These are phyloP conservation scores for Citrus unshiu DNA, from an alignment of 345 rosid species.

Conservation along the genomic window DNA sequence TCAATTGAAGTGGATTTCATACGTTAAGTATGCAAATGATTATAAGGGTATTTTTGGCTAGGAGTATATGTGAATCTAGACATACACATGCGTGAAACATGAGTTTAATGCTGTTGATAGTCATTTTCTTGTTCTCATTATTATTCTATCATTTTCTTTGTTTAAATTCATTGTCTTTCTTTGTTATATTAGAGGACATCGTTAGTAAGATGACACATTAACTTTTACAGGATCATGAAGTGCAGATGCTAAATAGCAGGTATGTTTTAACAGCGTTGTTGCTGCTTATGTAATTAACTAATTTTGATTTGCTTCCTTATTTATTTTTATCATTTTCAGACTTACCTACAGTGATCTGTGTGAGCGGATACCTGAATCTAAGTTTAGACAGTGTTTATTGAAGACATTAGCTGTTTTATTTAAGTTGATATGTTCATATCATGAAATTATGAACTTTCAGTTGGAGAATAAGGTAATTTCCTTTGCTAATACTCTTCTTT, in stretches of 20 bases:
- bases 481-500: constrained; percentile 10
- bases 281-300: not conserved
- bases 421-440: constrained; percentile 82
- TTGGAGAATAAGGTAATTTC: constrained; percentile 56
- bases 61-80: not conserved
- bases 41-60: not conserved
- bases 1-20: not conserved
- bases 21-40: not conserved
- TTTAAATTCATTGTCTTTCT: not conserved
- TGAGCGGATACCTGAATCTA: constrained; percentile 90
- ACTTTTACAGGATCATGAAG: constrained; percentile 69
- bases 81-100: not conserved
- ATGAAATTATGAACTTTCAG: constrained; percentile 81
- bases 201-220: constrained; percentile 9
- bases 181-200: constrained; percentile 8
- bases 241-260: constrained; percentile 66
- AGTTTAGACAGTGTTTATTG: constrained; percentile 85
- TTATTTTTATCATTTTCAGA: constrained; percentile 44
- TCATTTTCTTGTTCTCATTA: constrained; percentile 3
- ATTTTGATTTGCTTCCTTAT: constrained; percentile 19
- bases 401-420: constrained; percentile 81
- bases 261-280: constrained; percentile 28
- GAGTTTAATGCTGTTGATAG: not conserved
- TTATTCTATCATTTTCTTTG: not conserved
- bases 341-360: constrained; percentile 98